Percentiles rank a stretch among this genome's conserved stretches.
Conservation (phyloP, 306 rosid genomes). For the Morella rubra region DNA sequence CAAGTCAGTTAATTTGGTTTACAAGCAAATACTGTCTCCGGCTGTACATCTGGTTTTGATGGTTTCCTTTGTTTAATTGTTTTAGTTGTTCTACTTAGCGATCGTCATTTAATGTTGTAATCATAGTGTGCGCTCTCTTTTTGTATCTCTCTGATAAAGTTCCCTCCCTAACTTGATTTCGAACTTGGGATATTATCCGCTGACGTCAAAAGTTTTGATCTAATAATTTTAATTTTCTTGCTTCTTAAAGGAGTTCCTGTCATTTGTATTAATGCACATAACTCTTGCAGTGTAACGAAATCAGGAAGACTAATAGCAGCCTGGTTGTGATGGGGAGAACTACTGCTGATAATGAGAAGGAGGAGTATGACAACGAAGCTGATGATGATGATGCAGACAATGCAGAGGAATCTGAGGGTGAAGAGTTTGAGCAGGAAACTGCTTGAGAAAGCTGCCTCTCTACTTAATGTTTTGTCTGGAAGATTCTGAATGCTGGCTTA, state of each 20-base stretch:
- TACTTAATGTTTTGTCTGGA: constrained; percentile 1
- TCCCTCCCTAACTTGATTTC: background rate
- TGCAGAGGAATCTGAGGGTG: constrained; percentile 88
- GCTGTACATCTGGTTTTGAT: background rate
- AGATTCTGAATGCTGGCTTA: background rate
- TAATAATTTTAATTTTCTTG: background rate
- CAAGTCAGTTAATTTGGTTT: background rate
- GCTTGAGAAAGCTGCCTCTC: constrained; percentile 44
- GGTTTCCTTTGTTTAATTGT: background rate
- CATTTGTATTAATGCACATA: constrained; percentile 11
- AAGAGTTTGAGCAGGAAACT: constrained; percentile 95
- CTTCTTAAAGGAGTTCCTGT: background rate
- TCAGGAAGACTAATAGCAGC: constrained; percentile 66
- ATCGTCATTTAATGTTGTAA: background rate
- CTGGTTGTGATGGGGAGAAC: constrained; percentile 66
- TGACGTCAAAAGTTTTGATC: background rate
- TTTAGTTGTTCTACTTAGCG: background rate
- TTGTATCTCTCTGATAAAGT: background rate
- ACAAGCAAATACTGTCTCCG: background rate
- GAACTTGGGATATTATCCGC: background rate
- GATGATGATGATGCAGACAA: constrained; percentile 72
- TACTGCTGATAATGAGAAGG: constrained; percentile 67
- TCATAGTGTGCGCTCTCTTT: background rate
- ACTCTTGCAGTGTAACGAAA: constrained; percentile 71
- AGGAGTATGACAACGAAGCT: constrained; percentile 67